Evolutionary conservation across 2,329 filamentous ascomycete genomes (phyloP).

Genomic region (Podosphaera fusca): DNA sequence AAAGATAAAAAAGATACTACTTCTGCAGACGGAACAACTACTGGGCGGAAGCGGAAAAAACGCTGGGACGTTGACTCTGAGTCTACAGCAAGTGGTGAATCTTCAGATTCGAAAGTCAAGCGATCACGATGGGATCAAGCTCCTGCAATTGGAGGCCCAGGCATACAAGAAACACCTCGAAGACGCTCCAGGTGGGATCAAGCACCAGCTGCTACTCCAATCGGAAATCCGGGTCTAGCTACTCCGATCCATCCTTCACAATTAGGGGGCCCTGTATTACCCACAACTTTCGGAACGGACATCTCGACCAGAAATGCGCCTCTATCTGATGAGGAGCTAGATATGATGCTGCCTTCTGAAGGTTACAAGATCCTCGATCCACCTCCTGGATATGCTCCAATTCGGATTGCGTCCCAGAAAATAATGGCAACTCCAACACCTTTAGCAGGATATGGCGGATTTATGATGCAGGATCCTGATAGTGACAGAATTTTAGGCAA

Average conservation of each 20-base stretch:
- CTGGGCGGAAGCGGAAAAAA: constrained; percentile 68
- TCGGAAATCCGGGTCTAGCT: constrained; percentile 49
- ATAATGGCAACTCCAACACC: constrained; percentile 50
- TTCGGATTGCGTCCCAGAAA: constrained; percentile 54
- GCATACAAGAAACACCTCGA: constrained; percentile 36
- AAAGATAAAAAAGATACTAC: constrained; percentile 54
- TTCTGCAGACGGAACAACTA: constrained; percentile 36
- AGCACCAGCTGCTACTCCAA: constrained; percentile 58
- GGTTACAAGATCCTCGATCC: constrained; percentile 84
- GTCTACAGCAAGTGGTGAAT: constrained; percentile 26
- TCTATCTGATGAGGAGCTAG: constrained; percentile 81
- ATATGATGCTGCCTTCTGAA: constrained; percentile 71
- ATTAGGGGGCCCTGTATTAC: constrained; percentile 24
- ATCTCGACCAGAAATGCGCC: constrained; percentile 57
- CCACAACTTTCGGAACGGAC: constrained; percentile 57
- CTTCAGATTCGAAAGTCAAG: constrained; percentile 32
- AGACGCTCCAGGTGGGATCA: constrained; percentile 82
- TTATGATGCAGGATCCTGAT: constrained; percentile 94
- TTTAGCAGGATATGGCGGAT: constrained; percentile 38
- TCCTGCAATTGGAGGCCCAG: constrained; percentile 30
- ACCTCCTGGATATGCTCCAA: constrained; percentile 75
- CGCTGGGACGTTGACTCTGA: constrained; percentile 69
- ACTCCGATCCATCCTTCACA: constrained; percentile 57
- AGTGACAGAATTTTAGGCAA: constrained; percentile 64
- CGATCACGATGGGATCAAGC: constrained; percentile 77